These are phyloP conservation scores for Bothriochloa decipiens DNA, from an alignment of 176 grass and related monocot genomes.

Conservation along the genomic window DNA sequence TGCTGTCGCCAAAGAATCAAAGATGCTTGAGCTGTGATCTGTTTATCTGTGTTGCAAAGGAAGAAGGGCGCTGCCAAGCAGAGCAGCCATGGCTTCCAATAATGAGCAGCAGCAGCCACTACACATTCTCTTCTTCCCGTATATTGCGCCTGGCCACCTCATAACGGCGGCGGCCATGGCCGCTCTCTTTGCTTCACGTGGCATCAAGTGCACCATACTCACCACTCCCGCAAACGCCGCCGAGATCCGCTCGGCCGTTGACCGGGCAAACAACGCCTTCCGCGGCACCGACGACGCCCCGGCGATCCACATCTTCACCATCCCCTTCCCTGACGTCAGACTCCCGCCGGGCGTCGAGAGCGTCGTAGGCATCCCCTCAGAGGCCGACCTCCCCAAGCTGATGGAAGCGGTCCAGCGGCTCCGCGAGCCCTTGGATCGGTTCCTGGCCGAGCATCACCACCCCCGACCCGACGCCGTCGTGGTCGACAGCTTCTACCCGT, in stretches of 20 bases:
- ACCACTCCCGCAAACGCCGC: conserved; percentile 48
- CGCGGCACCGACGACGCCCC: not conserved
- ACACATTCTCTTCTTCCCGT: conserved; percentile 60
- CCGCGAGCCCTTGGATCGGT: conserved; percentile 32
- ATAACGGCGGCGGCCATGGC: conserved; percentile 53
- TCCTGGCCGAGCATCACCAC: not conserved
- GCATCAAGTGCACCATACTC: conserved; percentile 54
- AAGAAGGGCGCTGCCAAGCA: too few species aligned
- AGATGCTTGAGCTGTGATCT: too few species aligned
- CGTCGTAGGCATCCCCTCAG: not conserved
- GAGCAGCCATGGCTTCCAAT: conserved; percentile 13
- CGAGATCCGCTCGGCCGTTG: conserved; percentile 36
- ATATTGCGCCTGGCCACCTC: conserved; percentile 47
- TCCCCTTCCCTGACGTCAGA: conserved; percentile 48
- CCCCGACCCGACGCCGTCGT: conserved; percentile 36
- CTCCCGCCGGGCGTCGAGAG: conserved; percentile 47
- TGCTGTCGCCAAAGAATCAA: too few species aligned
- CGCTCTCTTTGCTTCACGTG: conserved; percentile 43
- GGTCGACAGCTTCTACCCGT: conserved; percentile 44
- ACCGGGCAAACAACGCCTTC: conserved; percentile 33
- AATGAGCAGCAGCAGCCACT: conserved; percentile 16
- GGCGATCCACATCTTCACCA: conserved; percentile 21
- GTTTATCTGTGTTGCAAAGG: too few species aligned
- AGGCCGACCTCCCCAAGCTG: not conserved
- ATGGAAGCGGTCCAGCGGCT: conserved; percentile 1